A percentile compares a stretch with the other conserved stretches of the same genome.
phyloP scores from a whole-genome alignment of 164 flowering plant genomes.

The Aristolochia fimbriata region DNA sequence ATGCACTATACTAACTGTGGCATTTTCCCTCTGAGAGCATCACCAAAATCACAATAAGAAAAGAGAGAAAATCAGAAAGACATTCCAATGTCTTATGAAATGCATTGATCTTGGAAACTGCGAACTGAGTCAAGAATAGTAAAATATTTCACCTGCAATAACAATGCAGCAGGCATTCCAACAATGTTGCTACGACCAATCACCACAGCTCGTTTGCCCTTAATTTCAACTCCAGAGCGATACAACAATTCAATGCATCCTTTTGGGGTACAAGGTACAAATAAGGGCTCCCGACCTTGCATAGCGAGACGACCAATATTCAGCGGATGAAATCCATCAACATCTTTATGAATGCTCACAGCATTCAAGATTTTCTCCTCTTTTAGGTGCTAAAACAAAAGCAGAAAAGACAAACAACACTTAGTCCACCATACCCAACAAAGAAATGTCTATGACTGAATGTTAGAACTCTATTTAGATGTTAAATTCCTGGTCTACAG shows the following conservation, averaged over 20 bases:
- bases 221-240: conserved; percentile 53
- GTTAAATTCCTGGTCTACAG: too few species aligned
- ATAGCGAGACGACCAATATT: conserved; percentile 91
- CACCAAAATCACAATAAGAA: not conserved
- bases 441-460: not conserved
- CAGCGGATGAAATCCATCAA: conserved; percentile 90
- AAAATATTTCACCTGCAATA: conserved; percentile 50
- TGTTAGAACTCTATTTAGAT: not conserved
- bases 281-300: conserved; percentile 82
- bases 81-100: not conserved
- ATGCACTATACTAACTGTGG: conserved; percentile 76
- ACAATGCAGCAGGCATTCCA: conserved; percentile 85
- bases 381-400: conserved; percentile 56
- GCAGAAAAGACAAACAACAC: not conserved
- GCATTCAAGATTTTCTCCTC: conserved; percentile 68
- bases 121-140: not conserved
- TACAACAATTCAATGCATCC: conserved; percentile 90
- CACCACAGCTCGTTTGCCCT: conserved; percentile 97
- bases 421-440: not conserved
- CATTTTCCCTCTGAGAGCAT: conserved; percentile 78
- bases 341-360: conserved; percentile 82
- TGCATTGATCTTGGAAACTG: not conserved
- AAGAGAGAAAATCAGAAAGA: not conserved
- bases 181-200: conserved; percentile 97
- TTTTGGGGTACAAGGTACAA: conserved; percentile 94